Percentiles rank a stretch among this genome's conserved stretches.
Conservation (phyloP, 208 protist species). For the Borovskyia barvae region DNA sequence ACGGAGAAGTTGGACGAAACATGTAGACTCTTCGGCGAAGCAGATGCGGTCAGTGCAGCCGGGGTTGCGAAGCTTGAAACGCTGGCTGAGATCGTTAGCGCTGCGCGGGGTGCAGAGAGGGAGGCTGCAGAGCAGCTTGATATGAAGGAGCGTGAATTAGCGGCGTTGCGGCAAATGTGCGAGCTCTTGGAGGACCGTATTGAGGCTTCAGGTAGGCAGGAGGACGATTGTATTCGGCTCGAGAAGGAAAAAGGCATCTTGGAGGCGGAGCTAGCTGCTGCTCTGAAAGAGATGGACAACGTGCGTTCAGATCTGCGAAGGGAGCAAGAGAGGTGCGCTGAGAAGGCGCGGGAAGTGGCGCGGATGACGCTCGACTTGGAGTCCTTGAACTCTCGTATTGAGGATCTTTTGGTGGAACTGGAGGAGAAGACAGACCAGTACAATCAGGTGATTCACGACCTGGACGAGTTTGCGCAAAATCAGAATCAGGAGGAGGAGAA, state of each 20-base stretch:
- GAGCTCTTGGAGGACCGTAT: slow-evolving; percentile 11
- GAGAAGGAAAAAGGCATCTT: slow-evolving; percentile 25
- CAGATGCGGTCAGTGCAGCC: slow-evolving; percentile 22
- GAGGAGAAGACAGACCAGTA: slow-evolving; percentile 55
- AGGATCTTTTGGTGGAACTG: slow-evolving; percentile 57
- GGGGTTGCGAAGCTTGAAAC: slow-evolving; percentile 30
- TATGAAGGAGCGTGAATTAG: slow-evolving; percentile 35
- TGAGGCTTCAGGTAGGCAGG: slow-evolving; percentile 10
- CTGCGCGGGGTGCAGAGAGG: slow-evolving; percentile 24
- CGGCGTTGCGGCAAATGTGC: slow-evolving; percentile 5
- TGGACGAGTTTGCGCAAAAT: slow-evolving; percentile 57
- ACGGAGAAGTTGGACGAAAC: slow-evolving; percentile 39
- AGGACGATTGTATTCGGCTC: slow-evolving; percentile 17
- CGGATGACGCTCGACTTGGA: slow-evolving; percentile 38
- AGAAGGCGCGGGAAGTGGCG: slow-evolving; percentile 20
- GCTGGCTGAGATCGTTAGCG: slow-evolving; percentile 23
- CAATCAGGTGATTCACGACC: slow-evolving; percentile 58
- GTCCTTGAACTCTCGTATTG: slow-evolving; percentile 33
- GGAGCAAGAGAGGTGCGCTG: slow-evolving; percentile 11
- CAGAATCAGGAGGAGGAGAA: slow-evolving; percentile 57
- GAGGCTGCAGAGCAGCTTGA: slow-evolving; percentile 25
- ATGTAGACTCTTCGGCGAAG: slow-evolving; percentile 26
- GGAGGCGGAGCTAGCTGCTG: slow-evolving; percentile 23
- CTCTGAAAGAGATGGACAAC: slow-evolving; percentile 21
- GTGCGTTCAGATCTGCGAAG: slow-evolving; percentile 7